A percentile compares a stretch with the other conserved stretches of the same genome.
These are phyloP conservation scores for Scytalidium lignicola DNA, from an alignment of 2,329 filamentous ascomycete genomes.

Conservation along the genomic window DNA sequence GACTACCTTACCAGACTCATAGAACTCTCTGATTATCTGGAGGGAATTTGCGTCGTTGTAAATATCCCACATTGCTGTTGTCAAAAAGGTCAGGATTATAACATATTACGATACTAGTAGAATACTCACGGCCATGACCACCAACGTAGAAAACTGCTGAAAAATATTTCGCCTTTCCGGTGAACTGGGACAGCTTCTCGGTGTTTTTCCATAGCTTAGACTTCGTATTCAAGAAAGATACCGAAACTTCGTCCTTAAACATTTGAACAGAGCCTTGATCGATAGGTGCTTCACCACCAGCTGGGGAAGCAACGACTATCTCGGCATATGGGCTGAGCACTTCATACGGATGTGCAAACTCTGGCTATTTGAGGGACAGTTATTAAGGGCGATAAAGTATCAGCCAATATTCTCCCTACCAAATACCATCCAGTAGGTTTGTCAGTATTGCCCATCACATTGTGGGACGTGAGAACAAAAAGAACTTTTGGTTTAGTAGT, in stretches of 20 bases:
- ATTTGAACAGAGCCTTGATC: constrained; percentile 36
- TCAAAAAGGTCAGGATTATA: no score
- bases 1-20: constrained; percentile 53
- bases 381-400: no score
- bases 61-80: constrained; percentile 25
- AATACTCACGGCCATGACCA: constrained; percentile 46
- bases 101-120: no score
- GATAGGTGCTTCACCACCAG: constrained; percentile 35
- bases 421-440: no score
- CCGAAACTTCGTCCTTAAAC: constrained; percentile 33
- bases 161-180: constrained; percentile 41
- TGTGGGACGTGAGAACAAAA: no score
- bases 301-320: constrained; percentile 37
- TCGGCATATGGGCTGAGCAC: constrained; percentile 33
- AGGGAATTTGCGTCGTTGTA: constrained; percentile 48
- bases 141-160: constrained; percentile 53
- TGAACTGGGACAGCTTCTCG: constrained; percentile 38
- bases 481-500: no score
- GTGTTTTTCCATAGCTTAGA: constrained; percentile 46
- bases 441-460: no score
- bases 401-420: no score
- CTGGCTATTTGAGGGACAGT: constrained; percentile 31
- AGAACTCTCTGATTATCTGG: constrained; percentile 55
- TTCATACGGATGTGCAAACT: constrained; percentile 41
- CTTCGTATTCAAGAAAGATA: constrained; percentile 38